Conservation (phyloP, 1,139 yeast genomes). For the Saccharomyces pastorianus region DNA sequence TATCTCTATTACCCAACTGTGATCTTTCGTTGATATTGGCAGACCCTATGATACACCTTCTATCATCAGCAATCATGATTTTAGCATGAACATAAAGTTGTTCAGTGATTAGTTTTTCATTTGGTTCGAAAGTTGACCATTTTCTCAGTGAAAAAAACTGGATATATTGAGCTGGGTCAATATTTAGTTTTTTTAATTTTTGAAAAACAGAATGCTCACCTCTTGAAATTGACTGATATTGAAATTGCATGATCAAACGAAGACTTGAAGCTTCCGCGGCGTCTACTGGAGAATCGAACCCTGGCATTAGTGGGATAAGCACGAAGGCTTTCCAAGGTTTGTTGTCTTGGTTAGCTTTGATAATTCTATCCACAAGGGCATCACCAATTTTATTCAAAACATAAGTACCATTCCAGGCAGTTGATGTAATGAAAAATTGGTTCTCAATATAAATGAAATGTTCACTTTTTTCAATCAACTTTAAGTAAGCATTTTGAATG, state of each 20-base stretch:
- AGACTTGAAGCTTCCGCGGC: conserved; percentile 90
- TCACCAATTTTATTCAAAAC: conserved; percentile 90
- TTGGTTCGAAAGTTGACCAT: conserved; percentile 88
- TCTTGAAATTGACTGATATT: conserved; percentile 84
- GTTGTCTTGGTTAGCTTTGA: conserved; percentile 72
- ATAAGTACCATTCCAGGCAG: conserved; percentile 76
- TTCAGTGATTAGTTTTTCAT: conserved; percentile 70
- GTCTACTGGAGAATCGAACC: conserved; percentile 90
- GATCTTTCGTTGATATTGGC: conserved; percentile 95
- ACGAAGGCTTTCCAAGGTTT: conserved; percentile 85
- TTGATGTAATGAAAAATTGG: conserved; percentile 85
- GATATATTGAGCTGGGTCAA: conserved; percentile 83
- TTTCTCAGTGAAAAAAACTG: conserved; percentile 87
- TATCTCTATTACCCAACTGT: conserved; percentile 87
- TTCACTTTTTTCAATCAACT: conserved; percentile 81
- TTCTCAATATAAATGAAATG: conserved; percentile 93
- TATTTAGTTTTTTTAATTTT: conserved; percentile 67
- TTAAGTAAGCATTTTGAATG: conserved; percentile 86
- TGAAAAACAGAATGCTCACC: conserved; percentile 86
- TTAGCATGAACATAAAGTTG: conserved; percentile 93
- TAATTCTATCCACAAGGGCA: conserved; percentile 90
- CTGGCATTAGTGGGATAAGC: conserved; percentile 94
- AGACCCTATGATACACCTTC: conserved; percentile 88
- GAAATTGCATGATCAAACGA: conserved; percentile 94
- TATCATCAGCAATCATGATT: conserved; percentile 85